A percentile compares a stretch with the other conserved stretches of the same genome.
Conservation (phyloP, 2,329 filamentous ascomycete genomes). For the Colletotrichum eremochloae region DNA sequence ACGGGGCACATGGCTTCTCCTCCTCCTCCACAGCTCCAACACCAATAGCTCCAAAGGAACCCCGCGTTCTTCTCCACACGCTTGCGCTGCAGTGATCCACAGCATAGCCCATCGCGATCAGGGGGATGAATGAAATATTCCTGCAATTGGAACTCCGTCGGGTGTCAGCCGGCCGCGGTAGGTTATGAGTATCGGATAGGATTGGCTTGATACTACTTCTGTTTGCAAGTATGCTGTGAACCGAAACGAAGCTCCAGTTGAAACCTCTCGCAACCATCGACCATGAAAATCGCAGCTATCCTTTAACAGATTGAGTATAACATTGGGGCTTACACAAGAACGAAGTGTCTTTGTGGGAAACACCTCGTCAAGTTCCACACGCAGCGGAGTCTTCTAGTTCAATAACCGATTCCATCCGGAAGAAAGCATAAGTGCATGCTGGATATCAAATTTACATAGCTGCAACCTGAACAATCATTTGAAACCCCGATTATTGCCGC, state of each 20-base stretch:
- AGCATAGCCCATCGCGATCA: constrained; percentile 17
- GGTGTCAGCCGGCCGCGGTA: constrained; percentile 18
- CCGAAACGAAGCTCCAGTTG: not conserved
- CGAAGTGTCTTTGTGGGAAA: not conserved
- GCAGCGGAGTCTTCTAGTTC: not conserved
- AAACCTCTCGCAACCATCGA: not conserved
- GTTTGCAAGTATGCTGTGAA: not conserved
- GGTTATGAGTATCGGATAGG: not conserved
- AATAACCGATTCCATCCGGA: not conserved
- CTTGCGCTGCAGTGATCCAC: constrained; percentile 25
- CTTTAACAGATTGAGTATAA: not conserved
- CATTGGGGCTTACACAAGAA: not conserved
- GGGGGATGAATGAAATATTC: constrained; percentile 11
- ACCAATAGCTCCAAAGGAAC: constrained; percentile 20
- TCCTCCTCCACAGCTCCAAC: constrained; percentile 12
- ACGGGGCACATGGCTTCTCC: not conserved
- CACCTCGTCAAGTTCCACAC: not conserved
- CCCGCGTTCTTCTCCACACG: constrained; percentile 34
- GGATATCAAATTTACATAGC: too few relatives aligned
- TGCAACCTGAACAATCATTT: not conserved
- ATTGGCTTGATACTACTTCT: too few relatives aligned
- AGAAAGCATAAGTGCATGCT: not conserved
- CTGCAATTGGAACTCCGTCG: constrained; percentile 22
- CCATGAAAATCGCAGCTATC: not conserved
- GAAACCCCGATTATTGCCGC: not conserved